Base-by-base conservation (phyloP, 345 rosid genomes). In the Citrus inodora region DNA sequence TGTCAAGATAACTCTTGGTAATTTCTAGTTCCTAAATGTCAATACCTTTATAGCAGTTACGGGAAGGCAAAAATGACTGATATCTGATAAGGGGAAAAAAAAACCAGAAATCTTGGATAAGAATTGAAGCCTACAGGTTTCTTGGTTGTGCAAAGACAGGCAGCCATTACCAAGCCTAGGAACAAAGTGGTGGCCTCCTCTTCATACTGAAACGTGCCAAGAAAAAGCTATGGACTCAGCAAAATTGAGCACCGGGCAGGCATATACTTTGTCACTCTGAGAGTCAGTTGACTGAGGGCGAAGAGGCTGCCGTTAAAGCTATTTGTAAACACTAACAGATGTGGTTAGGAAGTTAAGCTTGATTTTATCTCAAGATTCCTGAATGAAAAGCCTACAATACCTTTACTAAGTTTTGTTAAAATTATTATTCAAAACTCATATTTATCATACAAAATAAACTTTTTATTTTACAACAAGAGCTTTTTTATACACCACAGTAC, bases 171-270 rank as follows among this genome's bases (percentile, higher is more conserved):
- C 35, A 85, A 71, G 48, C 90, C 88, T 16, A 85, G 84, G 75
- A 91, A 86, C 25, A 88, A 60, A 88, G 86, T 9, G 88, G 89
- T 32, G 87, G 87, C 82, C 88, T 89, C 82, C 86, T 88, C 85
- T 85, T 87, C 84, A 87, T 76, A 71, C 85, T 87, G 79, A 85
- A 87, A 82, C 87, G 90, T 40, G 89, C 87, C 64, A 87, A 72
- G 90, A 85, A 84, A 84, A 89, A 42, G 85, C 91, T 22, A 88
- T 17, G 86, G 82, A 71, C 87, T 91, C 76, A 83, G 79, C 73
- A 88, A 85, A 78, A 88, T 80, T 22, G 88, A 86, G 75, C 87
- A 80, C 86, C 89, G 84, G 6, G 81, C 84, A 1, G 89, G 90
- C 90, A 87, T 85, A 79, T 83, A 88, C 70, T 85, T 80, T 65